Base-by-base conservation (phyloP, 2,329 filamentous ascomycete genomes). In the Aspergillus tubingensis region DNA sequence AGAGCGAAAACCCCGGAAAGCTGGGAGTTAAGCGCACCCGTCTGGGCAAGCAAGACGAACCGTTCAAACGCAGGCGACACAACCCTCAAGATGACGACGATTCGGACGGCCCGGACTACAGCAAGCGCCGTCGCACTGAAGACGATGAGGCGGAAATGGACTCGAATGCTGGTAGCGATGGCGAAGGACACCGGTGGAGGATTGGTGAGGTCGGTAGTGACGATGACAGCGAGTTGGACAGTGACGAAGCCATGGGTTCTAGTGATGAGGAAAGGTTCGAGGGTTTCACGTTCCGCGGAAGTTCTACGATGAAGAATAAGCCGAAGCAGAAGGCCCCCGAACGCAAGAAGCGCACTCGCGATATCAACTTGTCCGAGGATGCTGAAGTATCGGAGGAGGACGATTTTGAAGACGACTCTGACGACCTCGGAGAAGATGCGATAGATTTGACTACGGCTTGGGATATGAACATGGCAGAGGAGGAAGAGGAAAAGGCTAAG, bases 251-350 rank as follows among this genome's bases (percentile, higher is more conserved):
- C 2, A 92, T 96, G 81, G 91, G 92, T 3, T 88, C 91, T 65
- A 95, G 91, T 69, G 93, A 96, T 70, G 88, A 95, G 70, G 93
- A 96, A 72, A 85, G 84, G 64, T 96, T 96, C 66, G 87, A 92
- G 65, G 91, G 87, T 10, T 96, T 89, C 69, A 85, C 84, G 3
- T 90, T 90, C 70, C 81, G 86, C 36, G 87, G 87, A 32, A 86
- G 83, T 65, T 82, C 82, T n/a, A 73, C 74, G 32, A 73, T 64
- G 54, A 74, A 76, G 32, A 68, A 72, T 48, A 78, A 76, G 64
- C 68, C 70, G 61, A 79, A 74, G 54, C 67, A 71, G 60, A 73
- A 70, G 55, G 60, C 60, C 44, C 39, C 50, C 6, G 61, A 65
- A 10, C 43, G 58, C 25, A 62, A 69, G 54, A 74, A 72, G 57